Conservation (phyloP, 257 asterid genomes). For the Gentiana straminea region DNA sequence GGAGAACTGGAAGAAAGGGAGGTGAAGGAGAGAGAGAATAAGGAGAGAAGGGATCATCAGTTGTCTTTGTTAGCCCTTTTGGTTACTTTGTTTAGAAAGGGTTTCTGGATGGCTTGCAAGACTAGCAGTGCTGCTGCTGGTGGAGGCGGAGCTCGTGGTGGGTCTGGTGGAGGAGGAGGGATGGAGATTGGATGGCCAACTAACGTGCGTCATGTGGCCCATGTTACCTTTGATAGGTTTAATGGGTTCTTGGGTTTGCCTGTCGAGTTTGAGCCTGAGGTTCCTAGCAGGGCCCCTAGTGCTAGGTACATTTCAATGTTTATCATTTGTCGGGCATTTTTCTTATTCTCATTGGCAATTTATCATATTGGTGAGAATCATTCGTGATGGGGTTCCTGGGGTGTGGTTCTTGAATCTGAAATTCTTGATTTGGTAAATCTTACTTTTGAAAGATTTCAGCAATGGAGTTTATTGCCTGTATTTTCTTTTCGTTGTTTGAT, state of each 20-base stretch:
- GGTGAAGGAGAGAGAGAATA: conserved; percentile 46
- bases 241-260: conserved; percentile 98
- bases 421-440: background rate
- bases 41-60: conserved; percentile 52
- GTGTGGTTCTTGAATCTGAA: conserved; percentile 1
- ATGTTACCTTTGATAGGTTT: conserved; percentile 94
- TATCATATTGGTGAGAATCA: background rate
- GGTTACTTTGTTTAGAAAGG: conserved; percentile 71
- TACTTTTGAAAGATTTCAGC: background rate
- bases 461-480: background rate
- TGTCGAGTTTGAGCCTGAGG: conserved; percentile 97
- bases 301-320: conserved; percentile 54
- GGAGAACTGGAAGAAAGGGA: conserved; percentile 26
- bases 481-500: background rate
- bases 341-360: background rate
- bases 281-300: conserved; percentile 86
- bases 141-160: background rate
- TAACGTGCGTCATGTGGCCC: conserved; percentile 88
- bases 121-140: conserved; percentile 33
- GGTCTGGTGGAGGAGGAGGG: conserved; percentile 23
- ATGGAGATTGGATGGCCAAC: conserved; percentile 99
- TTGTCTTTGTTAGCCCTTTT: conserved; percentile 74
- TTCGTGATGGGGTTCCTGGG: too few species aligned
- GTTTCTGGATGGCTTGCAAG: conserved; percentile 73
- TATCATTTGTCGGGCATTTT: background rate